Evolutionary conservation across 257 asterid species (phyloP).

Genomic region (Solanum pinnatisectum): DNA sequence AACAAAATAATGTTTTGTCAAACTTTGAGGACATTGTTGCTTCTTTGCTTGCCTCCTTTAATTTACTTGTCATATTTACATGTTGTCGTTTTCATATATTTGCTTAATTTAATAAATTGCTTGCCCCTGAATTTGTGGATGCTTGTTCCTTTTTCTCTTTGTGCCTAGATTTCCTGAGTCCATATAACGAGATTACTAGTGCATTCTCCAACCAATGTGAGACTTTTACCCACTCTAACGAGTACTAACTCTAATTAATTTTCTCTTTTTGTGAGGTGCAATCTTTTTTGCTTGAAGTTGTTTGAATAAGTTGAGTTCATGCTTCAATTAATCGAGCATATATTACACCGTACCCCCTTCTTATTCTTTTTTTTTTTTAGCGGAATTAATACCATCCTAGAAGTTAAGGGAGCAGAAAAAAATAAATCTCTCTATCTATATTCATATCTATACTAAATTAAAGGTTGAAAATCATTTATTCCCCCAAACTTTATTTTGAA

Average conservation of each 20-base stretch:
- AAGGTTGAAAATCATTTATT: too few species aligned
- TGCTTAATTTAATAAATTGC: neutral
- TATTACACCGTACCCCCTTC: neutral
- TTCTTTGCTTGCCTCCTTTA: neutral
- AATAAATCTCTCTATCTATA: too few species aligned
- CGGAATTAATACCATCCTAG: neutral
- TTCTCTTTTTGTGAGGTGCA: neutral
- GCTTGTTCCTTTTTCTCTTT: neutral
- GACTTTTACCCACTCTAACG: neutral
- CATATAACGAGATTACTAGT: neutral
- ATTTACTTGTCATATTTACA: neutral
- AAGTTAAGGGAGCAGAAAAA: too few species aligned
- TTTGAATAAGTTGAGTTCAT: too few species aligned
- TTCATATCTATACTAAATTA: too few species aligned
- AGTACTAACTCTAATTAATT: neutral
- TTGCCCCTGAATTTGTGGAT: neutral
- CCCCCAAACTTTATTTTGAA: too few species aligned
- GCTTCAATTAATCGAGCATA: neutral
- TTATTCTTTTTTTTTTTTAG: too few species aligned
- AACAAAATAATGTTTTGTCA: neutral
- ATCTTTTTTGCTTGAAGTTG: neutral
- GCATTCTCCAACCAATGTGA: rapidly evolving
- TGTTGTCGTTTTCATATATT: neutral
- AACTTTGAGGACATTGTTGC: neutral
- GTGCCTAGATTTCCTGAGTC: neutral